Percentiles rank a stretch among this genome's conserved stretches.
Evolutionary conservation across 345 rosid genomes (phyloP).

Genomic region (Theobroma cacao): DNA sequence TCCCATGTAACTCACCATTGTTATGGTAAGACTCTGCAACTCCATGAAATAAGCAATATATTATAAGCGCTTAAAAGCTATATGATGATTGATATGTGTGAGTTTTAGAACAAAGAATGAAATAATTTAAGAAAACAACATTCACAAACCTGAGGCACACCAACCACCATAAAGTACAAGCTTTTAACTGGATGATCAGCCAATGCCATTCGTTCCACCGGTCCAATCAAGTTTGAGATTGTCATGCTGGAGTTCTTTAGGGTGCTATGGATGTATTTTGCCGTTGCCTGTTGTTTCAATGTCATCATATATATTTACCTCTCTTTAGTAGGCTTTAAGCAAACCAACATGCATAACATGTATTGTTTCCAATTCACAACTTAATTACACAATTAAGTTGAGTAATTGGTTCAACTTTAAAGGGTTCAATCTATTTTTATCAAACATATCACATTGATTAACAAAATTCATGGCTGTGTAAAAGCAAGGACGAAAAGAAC

Average conservation of each 20-base stretch:
- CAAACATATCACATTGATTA: neutral
- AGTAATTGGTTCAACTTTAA: too few species aligned
- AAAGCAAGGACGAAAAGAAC: neutral
- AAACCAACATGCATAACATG: too few species aligned
- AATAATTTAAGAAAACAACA: neutral
- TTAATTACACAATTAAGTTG: too few species aligned
- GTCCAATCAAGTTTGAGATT: constrained; percentile 48
- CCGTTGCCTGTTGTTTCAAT: constrained; percentile 36
- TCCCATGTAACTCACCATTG: constrained; percentile 36
- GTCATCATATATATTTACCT: too few species aligned
- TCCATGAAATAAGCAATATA: too few species aligned
- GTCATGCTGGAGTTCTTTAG: constrained; percentile 51
- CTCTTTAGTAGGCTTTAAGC: too few species aligned
- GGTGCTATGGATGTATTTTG: constrained; percentile 34
- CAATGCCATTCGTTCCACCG: constrained; percentile 40
- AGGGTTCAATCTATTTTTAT: neutral
- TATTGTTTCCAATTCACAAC: too few species aligned
- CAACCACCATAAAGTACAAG: constrained; percentile 39
- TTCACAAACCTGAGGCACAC: constrained; percentile 41
- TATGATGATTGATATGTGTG: too few species aligned
- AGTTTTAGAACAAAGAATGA: too few species aligned
- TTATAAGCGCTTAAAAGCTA: too few species aligned
- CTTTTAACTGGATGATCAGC: constrained; percentile 48
- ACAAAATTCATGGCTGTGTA: neutral
- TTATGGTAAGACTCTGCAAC: constrained; percentile 32